A percentile compares a stretch with the other conserved stretches of the same genome.
Conservation (phyloP, 1,139 yeast genomes). For the Protomyces pachydermus region DNA sequence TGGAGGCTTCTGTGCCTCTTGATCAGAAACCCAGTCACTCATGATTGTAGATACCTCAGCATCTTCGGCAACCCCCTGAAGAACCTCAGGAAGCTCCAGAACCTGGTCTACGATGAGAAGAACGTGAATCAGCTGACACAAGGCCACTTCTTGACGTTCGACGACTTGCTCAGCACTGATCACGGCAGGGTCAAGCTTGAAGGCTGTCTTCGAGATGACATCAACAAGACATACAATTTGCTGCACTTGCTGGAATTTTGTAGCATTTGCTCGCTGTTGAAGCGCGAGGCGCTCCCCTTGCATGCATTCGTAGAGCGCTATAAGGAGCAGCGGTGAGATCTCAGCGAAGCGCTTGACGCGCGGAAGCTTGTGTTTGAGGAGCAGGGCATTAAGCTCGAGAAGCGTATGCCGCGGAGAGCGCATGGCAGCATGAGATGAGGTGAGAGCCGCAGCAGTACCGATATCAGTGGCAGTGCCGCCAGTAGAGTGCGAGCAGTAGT, state of each 20-base stretch:
- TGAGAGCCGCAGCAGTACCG: not conserved
- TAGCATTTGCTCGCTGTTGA: not conserved
- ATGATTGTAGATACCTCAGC: not conserved
- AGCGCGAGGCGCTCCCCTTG: not conserved
- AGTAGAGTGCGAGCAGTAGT: too few relatives aligned
- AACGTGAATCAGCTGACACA: not conserved
- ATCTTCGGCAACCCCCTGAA: not conserved
- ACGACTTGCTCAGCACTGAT: not conserved
- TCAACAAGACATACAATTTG: not conserved
- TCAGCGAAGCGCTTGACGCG: not conserved
- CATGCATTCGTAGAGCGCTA: conserved; percentile 15
- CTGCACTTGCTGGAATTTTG: not conserved
- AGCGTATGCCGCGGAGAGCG: not conserved
- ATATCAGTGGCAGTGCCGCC: too few relatives aligned
- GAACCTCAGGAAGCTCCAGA: not conserved
- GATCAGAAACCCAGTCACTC: not conserved
- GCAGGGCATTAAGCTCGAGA: not conserved
- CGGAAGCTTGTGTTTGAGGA: not conserved
- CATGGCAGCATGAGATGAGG: not conserved
- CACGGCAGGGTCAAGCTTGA: not conserved
- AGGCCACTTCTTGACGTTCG: not conserved
- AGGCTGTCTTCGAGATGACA: not conserved
- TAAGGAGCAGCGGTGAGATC: conserved; percentile 6
- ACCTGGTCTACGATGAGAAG: not conserved
- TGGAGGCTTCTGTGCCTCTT: not conserved